Evolutionary conservation across 805 yeast genomes (phyloP).

Genomic region (Priceomyces carsonii): DNA sequence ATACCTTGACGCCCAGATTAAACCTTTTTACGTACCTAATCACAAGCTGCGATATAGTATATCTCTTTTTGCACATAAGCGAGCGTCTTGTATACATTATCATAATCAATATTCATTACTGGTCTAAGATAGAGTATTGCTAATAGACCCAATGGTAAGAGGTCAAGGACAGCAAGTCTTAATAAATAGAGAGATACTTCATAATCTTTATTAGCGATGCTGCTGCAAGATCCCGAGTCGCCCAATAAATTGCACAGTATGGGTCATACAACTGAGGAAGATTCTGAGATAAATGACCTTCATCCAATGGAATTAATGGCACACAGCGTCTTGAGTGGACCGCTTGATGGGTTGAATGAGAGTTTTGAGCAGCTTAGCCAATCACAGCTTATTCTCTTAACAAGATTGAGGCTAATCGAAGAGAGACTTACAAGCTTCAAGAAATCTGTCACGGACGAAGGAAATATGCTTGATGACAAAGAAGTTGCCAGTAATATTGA

Average conservation of each 20-base stretch:
- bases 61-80: no score
- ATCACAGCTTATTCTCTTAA: conserved; percentile 54
- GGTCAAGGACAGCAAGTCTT: no score
- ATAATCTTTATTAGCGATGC: no score
- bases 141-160: no score
- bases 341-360: conserved; percentile 52
- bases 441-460: conserved; percentile 16
- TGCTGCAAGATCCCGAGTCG: no score
- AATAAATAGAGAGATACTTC: no score
- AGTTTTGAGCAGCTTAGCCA: conserved; percentile 55
- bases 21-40: no score
- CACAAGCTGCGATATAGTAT: no score
- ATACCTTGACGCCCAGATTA: no score
- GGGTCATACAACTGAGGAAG: conserved; percentile 2
- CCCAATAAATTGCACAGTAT: not conserved
- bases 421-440: conserved; percentile 28
- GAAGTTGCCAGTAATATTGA: conserved; percentile 19
- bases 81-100: no score
- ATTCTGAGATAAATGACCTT: conserved; percentile 26
- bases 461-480: conserved; percentile 16
- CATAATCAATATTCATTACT: no score
- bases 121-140: no score
- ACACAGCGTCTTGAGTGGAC: conserved; percentile 54
- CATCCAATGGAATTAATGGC: conserved; percentile 64
- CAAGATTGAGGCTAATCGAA: conserved; percentile 47